Base-by-base conservation (phyloP, 352 stramenopile genomes). In the Globisporangium lucens region DNA sequence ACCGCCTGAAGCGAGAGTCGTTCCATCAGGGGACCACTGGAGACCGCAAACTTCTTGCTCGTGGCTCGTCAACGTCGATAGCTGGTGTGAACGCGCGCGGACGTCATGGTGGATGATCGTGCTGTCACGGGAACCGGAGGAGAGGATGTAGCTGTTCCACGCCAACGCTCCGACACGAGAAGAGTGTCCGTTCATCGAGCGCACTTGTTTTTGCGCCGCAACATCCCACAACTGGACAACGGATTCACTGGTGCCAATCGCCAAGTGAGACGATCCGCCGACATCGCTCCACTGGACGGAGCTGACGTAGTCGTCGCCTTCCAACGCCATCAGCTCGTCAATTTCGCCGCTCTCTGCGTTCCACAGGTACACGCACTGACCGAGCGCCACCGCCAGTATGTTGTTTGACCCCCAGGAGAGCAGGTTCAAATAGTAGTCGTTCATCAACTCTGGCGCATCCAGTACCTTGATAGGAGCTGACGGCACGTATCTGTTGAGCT, bases 391-490 rank as follows among this genome's bases (percentile, higher is more conserved):
- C 2, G 97, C 97, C 29, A 99, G 78, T 55, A 98, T 75, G 76
- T 99, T 99, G 75, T 93, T 98, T 53, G 87, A 75, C 61, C 96
- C 95, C 98, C 98, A 99, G 49, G 95, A 98, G 9, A 99, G 76
- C 53, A 99, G 85, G 74, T 99, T 99, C 29, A 99, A 82, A 76
- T 99, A 99, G 85, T 99, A 99, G 76, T 99, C 97, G 77, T 99
- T 98, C 69, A 98, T 90, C 30, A 99, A 78, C 73, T 99, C 97
- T 0, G 98, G 98, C 33, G 97, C 97, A 79, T 99, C 98, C 47
- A 99, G 78, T 57, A 99, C 66, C 55, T 98, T 96, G 66, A 93
- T 94, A 13, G 98, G 97, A 13, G 97, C 95, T 15, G 96, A 99
- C 10, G 98, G 96, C 64, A 99, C 98, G 59, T 99, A 94, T 30